Evolutionary conservation across 2,329 filamentous ascomycete species (phyloP), one percentile per base, ranked within the genome.

Genomic region (Cytospora leucostoma): DNA sequence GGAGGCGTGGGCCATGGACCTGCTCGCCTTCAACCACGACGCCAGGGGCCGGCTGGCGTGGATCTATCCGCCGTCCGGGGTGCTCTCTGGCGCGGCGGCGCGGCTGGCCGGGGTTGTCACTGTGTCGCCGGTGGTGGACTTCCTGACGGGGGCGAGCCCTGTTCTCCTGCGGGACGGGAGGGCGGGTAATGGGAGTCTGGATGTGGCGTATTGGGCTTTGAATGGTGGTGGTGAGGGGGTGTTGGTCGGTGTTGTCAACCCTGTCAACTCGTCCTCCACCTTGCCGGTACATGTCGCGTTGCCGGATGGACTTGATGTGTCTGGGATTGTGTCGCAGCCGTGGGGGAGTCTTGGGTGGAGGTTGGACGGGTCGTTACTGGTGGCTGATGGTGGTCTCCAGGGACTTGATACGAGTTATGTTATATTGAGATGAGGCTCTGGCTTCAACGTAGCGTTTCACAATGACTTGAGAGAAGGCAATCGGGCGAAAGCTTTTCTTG

Each of bases 21-120:
- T 75, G 27, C 70, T 82, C 15, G 78, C 76, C 0, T 73, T 83
- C 50, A 79, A 81, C 67, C 77, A 79, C 65, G 79, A 77, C n/a
- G 78, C 74, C 17, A 76, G 76, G 66, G 76, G 73, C 4, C 72
- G 80, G 27, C 74, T 81, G 3, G 74, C 75, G 15, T 82, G 80
- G 80, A 74, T 80, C 1, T 82, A 77, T 70, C 80, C 80, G 0
- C 71, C 74, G 1, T 76, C 73, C 19, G 69, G 71, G 4, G 68
- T 68, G 15, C 67, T 82, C 32, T 77, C 75, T 7, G 68, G 61
- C 1, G 72, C 76, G 2, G 77, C 79, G 53, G 76, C 78, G n/a
- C 40, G 66, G 50, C 74, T 82, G 68, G 73, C 78, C 0, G 67
- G 52, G 19, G 75, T 78, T 0, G 72, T 82, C 10, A 74, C 77